Base-by-base conservation (phyloP, 2,329 filamentous ascomycete species). In the Venturiaceae sp. region DNA sequence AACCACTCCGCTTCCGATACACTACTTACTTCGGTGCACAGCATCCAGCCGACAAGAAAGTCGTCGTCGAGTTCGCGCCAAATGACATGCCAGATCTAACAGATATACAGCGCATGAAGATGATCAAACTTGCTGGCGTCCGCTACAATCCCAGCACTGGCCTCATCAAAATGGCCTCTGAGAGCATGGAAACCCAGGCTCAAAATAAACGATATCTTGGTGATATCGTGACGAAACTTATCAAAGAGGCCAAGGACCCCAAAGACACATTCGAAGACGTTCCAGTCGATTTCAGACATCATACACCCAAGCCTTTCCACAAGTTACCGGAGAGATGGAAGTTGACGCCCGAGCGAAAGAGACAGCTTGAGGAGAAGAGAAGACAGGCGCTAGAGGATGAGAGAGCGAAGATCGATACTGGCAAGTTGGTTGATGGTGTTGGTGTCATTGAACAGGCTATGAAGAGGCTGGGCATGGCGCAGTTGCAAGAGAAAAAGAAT, bases 191-290 rank as follows among this genome's bases (percentile, higher is more conserved):
- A 69, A 88, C 92, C 58, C 87, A 90, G 69, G 90, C 92, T 19
- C 92, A 97, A 77, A 99, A 99, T 78, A 99, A 97, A 80, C 85
- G 90, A n/a, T 94, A 94, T 71, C 80, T 99, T 23, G 87, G 84
- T 57, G 90, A 95, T 66, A 73, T 90, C 53, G 82, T 97, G 54
- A 79, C 86, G 62, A 82, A 79, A 54, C 75, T 99, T 63, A 75
- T 99, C 60, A 77, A 76, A 6, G 85, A 90, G 68, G 90, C 92
- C 60, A 69, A 85, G 78, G 86, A 96, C 68, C 77, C 81, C 26
- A 82, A 76, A 37, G 92, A 99, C 65, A 88, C 82, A 11, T 96
- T 97, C 67, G 85, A 85, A 63, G 94, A 99, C 70, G 75, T 99
- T 32, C 92, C 94, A 2, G 80, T 97, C 53, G 92, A 99, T 69